Evolutionary conservation across 805 yeast species (phyloP).

Genomic region (Candida insectalens): DNA sequence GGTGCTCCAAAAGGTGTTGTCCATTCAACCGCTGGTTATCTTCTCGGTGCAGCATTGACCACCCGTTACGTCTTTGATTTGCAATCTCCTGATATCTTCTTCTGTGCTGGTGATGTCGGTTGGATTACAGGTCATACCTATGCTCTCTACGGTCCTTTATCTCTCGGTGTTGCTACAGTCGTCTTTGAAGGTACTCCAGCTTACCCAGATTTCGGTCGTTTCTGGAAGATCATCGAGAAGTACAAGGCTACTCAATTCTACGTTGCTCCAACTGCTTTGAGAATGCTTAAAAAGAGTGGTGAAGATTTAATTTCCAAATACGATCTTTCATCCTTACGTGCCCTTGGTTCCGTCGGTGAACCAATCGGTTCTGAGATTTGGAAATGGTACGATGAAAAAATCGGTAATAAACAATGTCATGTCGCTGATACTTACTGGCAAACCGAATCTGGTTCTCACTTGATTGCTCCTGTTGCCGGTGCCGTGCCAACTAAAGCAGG

Average conservation of each 20-base stretch:
- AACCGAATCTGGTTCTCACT: slow-evolving; percentile 94
- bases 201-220: slow-evolving; percentile 88
- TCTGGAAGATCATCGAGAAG: slow-evolving; percentile 92
- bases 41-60: slow-evolving; percentile 60
- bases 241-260: slow-evolving; percentile 92
- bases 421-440: slow-evolving; percentile 98
- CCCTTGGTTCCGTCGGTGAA: slow-evolving; percentile 96
- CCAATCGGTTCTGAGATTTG: slow-evolving; percentile 97
- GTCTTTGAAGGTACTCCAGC: slow-evolving; percentile 98
- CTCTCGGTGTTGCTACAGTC: slow-evolving; percentile 81
- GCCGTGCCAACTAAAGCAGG: slow-evolving; percentile 95
- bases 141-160: slow-evolving; percentile 88
- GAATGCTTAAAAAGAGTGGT: slow-evolving; percentile 80
- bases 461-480: slow-evolving; percentile 93
- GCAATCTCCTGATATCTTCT: slow-evolving; percentile 76
- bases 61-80: slow-evolving; percentile 87
- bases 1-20: slow-evolving; percentile 84
- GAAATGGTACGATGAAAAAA: slow-evolving; percentile 95
- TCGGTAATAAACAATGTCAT: slow-evolving; percentile 85
- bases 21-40: slow-evolving; percentile 66
- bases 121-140: slow-evolving; percentile 99
- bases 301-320: slow-evolving; percentile 70
- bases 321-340: slow-evolving; percentile 80
- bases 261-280: slow-evolving; percentile 96
- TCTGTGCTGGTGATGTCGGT: slow-evolving; percentile 98